Conservation (phyloP, 148 eudicot species). For the Camellia granthamiana region DNA sequence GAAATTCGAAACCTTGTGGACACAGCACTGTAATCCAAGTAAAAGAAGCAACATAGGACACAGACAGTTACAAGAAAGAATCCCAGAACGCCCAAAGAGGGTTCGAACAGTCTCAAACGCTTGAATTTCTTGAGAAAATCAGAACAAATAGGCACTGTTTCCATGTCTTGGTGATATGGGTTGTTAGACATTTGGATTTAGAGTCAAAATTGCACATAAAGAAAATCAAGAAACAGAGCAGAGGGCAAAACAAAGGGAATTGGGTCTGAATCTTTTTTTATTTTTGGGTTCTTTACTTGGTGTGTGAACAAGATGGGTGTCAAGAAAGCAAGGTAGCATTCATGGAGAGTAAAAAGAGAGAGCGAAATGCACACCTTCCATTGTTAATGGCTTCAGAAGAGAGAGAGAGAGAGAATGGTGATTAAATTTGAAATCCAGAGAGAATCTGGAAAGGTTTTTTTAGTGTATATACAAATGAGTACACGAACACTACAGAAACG, state of each 20-base stretch:
- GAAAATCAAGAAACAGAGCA: slow-evolving; percentile 1
- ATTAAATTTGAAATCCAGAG: slow-evolving; percentile 6
- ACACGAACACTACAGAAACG: background rate
- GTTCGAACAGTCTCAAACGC: slow-evolving; percentile 54
- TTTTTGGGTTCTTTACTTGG: slow-evolving; percentile 30
- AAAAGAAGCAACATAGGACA: slow-evolving; percentile 51
- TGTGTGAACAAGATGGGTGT: slow-evolving; percentile 24
- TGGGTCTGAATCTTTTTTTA: slow-evolving; percentile 12
- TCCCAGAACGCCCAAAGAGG: slow-evolving; percentile 55
- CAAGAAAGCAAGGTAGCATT: slow-evolving; percentile 22
- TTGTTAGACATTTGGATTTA: slow-evolving; percentile 33
- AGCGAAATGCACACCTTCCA: background rate
- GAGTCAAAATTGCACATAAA: background rate
- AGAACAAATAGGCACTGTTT: slow-evolving; percentile 9
- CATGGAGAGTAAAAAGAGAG: slow-evolving; percentile 13
- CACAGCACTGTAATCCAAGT: slow-evolving; percentile 57
- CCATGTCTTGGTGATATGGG: slow-evolving; percentile 30
- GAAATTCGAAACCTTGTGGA: slow-evolving; percentile 38
- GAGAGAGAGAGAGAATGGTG: slow-evolving; percentile 6
- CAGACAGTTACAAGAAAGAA: slow-evolving; percentile 40
- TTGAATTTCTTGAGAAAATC: slow-evolving; percentile 49
- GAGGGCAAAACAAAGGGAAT: slow-evolving; percentile 18
- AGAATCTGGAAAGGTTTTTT: background rate
- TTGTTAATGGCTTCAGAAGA: background rate
- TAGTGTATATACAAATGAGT: no score